phyloP scores from a whole-genome alignment of 2,329 filamentous ascomycete species.

The Huntiella savannae region DNA sequence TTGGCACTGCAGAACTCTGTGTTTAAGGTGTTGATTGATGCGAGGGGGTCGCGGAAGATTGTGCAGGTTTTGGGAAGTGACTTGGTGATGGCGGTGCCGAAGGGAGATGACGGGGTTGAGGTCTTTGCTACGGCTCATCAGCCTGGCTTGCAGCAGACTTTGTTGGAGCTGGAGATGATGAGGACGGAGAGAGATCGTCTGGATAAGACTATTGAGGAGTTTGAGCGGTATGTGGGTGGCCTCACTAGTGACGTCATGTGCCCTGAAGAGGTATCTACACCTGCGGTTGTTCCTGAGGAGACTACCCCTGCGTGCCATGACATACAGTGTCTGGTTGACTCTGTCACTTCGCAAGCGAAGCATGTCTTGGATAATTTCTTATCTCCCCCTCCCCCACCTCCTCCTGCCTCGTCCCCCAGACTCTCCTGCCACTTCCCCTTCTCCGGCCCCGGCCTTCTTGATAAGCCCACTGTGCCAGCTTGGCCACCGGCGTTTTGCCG shows the following conservation, averaged over 20 bases:
- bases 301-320: constrained; percentile 3
- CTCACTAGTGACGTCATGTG: constrained; percentile 9
- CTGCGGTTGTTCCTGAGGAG: not conserved
- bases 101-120: not conserved
- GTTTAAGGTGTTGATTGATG: constrained; percentile 10
- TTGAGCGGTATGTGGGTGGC: constrained; percentile 9
- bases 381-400: not conserved
- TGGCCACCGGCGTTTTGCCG: constrained; percentile 10
- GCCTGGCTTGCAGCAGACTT: constrained; percentile 7
- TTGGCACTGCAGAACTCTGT: constrained; percentile 9
- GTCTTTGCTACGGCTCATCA: constrained; percentile 6
- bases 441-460: not conserved
- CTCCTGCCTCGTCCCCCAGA: not conserved
- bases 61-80: constrained; percentile 9
- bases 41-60: constrained; percentile 7
- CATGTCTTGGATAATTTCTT: constrained; percentile 2
- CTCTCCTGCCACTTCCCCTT: constrained; percentile 7
- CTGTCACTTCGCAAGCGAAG: constrained; percentile 5
- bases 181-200: constrained; percentile 6
- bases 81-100: constrained; percentile 4
- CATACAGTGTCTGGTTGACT: constrained; percentile 6
- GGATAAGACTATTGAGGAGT: constrained; percentile 4
- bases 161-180: constrained; percentile 9
- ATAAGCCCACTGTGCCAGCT: constrained; percentile 3
- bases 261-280: not conserved